Percentiles rank a stretch among this genome's conserved stretches.
Conservation (phyloP, 2,329 filamentous ascomycete genomes). For the Epichloe coenophiala region DNA sequence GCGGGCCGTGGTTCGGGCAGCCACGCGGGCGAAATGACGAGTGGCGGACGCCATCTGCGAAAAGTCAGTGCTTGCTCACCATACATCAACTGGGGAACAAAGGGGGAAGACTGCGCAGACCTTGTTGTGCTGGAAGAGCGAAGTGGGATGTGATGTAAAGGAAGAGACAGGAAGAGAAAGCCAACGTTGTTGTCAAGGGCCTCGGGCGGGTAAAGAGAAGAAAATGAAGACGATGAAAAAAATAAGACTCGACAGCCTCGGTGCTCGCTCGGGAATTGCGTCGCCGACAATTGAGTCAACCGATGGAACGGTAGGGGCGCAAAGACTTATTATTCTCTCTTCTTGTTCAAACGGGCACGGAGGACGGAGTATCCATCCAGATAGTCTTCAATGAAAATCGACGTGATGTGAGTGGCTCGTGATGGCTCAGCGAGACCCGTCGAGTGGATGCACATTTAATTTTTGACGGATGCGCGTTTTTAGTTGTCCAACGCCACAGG, state of each 20-base stretch:
- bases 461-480: too few relatives aligned
- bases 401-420: slow-evolving; percentile 5
- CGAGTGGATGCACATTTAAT: too few relatives aligned
- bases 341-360: slow-evolving; percentile 1
- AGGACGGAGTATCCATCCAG: slow-evolving; percentile 1
- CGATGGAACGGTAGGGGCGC: too few relatives aligned
- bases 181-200: too few relatives aligned
- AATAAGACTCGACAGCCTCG: background rate
- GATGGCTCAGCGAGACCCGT: background rate
- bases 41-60: slow-evolving; percentile 28
- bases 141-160: background rate
- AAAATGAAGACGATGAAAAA: background rate
- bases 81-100: background rate
- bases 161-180: background rate
- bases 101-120: background rate
- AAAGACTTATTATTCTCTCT: too few relatives aligned
- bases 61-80: slow-evolving; percentile 3
- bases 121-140: background rate
- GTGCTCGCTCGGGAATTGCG: background rate
- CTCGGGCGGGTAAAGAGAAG: background rate
- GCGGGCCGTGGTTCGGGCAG: slow-evolving; percentile 43
- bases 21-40: slow-evolving; percentile 42
- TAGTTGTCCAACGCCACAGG: too few relatives aligned
- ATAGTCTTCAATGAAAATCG: slow-evolving; percentile 6
- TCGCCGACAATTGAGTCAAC: background rate